Conservation (phyloP, 2,329 filamentous ascomycete genomes). For the Cladophialophora carrionii region DNA sequence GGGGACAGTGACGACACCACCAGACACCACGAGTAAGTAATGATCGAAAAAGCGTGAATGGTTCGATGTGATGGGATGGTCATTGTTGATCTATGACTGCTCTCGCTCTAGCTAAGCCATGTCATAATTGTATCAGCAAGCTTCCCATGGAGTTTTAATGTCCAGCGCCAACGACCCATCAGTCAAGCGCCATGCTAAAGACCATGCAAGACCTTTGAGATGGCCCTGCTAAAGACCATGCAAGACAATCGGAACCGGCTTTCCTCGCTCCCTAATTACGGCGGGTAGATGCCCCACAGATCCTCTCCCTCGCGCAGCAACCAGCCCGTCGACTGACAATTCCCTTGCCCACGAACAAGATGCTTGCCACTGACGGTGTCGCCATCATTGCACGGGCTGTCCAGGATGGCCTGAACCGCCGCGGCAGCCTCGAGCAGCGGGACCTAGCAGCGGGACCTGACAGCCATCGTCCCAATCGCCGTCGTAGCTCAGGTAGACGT, state of each 20-base stretch:
- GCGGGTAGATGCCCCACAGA: background rate
- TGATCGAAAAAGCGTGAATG: no score
- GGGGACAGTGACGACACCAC: background rate
- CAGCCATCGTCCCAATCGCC: constrained; percentile 16
- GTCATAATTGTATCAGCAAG: background rate
- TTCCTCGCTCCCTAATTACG: background rate
- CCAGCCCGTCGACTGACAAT: constrained; percentile 10
- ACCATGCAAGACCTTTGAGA: background rate
- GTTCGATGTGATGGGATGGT: background rate
- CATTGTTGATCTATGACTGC: background rate
- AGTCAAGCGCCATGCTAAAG: background rate
- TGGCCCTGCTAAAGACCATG: background rate
- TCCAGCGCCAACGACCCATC: background rate
- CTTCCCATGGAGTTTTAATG: background rate
- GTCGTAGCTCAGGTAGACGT: constrained; percentile 14
- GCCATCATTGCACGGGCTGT: constrained; percentile 8
- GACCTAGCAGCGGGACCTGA: constrained; percentile 10
- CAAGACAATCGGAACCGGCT: background rate
- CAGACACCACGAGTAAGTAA: no score
- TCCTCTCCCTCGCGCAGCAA: background rate
- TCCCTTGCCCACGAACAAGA: constrained; percentile 10
- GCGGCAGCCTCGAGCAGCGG: constrained; percentile 18
- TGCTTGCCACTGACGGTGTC: constrained; percentile 11
- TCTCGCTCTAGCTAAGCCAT: background rate
- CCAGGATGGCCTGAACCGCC: constrained; percentile 12